Conservation (phyloP, 352 stramenopile genomes). For the Globisporangium okanoganense region DNA sequence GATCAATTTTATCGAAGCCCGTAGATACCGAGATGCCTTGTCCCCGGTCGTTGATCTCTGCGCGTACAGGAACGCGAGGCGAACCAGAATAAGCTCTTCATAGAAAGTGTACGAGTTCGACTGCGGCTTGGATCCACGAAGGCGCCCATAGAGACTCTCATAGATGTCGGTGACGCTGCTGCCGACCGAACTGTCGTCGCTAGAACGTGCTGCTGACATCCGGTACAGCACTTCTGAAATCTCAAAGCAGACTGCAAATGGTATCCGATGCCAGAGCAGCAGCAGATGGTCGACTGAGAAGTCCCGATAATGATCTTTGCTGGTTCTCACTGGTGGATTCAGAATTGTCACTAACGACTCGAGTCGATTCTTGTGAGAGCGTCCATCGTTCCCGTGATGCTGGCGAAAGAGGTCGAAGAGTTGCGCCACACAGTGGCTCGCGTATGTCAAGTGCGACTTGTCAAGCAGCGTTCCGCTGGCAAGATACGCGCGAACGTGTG, state of each 20-base stretch:
- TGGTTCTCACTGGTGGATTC: not conserved
- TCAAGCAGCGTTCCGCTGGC: slow-evolving; percentile 23
- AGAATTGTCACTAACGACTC: slow-evolving; percentile 4
- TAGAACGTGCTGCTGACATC: slow-evolving; percentile 3
- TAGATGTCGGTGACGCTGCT: slow-evolving; percentile 36
- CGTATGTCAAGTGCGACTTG: slow-evolving; percentile 30
- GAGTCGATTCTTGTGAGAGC: not conserved
- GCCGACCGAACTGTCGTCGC: not conserved
- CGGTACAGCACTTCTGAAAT: slow-evolving; percentile 60
- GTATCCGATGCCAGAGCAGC: slow-evolving; percentile 53
- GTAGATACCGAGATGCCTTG: slow-evolving; percentile 15
- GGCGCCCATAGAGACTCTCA: slow-evolving; percentile 49
- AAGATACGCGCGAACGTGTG: slow-evolving; percentile 47
- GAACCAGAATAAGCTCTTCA: slow-evolving; percentile 50
- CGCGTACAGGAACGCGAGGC: slow-evolving; percentile 51
- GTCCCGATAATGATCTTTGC: too few species aligned
- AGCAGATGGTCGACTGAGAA: slow-evolving; percentile 28
- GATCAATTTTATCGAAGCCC: slow-evolving; percentile 20
- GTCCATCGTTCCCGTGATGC: slow-evolving; percentile 16
- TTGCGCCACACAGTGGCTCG: slow-evolving; percentile 20
- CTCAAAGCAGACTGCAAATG: slow-evolving; percentile 57
- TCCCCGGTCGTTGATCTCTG: slow-evolving; percentile 8
- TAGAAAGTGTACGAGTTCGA: slow-evolving; percentile 30
- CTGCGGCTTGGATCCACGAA: slow-evolving; percentile 29
- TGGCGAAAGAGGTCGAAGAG: slow-evolving; percentile 35